Evolutionary conservation across 768 basidiomycete genomes (phyloP), one percentile per base, ranked within the genome.

Genomic region (Lactifluus rugatus): DNA sequence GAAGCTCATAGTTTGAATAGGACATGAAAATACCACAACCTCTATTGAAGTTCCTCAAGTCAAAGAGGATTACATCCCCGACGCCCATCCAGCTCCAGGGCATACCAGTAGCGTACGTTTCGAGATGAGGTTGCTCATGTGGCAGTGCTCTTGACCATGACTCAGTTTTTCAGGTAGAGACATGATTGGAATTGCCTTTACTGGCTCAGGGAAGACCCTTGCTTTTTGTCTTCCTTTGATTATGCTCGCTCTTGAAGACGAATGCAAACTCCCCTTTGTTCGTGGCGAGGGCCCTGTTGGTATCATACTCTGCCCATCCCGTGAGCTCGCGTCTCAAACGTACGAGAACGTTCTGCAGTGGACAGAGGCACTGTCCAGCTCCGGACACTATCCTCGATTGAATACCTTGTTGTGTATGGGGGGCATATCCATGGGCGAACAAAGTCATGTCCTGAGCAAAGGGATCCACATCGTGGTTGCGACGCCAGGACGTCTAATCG

Each of bases 121-220:
- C 36, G 63, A 9, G 39, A 34, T 48, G 32, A n/a, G 26, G 7
- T 41, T 53, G 48, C 36, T 51, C 21, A 56, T 47, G 19, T 17
- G 39, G 25, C 48, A 21, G 39, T 23, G 34, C 13, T 32, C 32
- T 52, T 47, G 41, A 59, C 60, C 66, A 58, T 57, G 58, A 34
- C 39, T 28, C 67, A 93, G 93, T 34, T 97, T 98, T 70, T 75
- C 93, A 51, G 96, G 96, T 39, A 83, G 96, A 61, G 96, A 99
- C 70, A 87, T 98, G 75, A 99, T 98, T 62, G 96, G 96, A 19
- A 98, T 99, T 63, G 96, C 96, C 3, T 98, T 98, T 73, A 99
- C 96, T 25, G 96, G 96, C 39, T 98, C 95, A 0, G 96, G 96
- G 16, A 99, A 99, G 74, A 99, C 96, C 0, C 81, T 99, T n/a